Percentiles rank a stretch among this genome's conserved stretches.
These are phyloP conservation scores for Ceratocystis variospora DNA, from an alignment of 2,329 filamentous ascomycete genomes.

Conservation along the genomic window DNA sequence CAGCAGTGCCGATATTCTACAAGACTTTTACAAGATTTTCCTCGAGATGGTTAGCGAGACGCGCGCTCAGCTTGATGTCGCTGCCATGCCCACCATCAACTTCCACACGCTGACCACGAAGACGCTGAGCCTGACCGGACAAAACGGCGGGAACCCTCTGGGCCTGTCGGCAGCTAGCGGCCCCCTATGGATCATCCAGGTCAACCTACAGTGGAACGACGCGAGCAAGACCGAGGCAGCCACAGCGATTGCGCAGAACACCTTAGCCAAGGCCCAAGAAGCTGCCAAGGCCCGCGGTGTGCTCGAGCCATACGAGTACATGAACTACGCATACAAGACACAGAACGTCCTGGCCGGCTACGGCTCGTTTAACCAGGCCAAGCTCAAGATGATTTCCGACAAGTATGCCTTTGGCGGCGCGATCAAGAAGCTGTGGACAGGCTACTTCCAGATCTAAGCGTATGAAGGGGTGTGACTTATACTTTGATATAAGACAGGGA, in stretches of 20 bases:
- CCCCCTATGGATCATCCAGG: constrained; percentile 21
- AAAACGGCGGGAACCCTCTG: constrained; percentile 29
- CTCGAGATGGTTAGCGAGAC: constrained; percentile 26
- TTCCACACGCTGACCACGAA: constrained; percentile 32
- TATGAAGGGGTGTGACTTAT: background rate
- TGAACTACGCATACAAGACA: constrained; percentile 31
- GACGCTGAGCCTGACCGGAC: constrained; percentile 26
- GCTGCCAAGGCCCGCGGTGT: constrained; percentile 9
- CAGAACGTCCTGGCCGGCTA: constrained; percentile 31
- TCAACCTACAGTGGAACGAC: constrained; percentile 22
- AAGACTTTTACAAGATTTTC: constrained; percentile 23
- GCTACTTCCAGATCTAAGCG: constrained; percentile 24
- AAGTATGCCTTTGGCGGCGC: constrained; percentile 27
- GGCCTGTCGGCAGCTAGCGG: constrained; percentile 25
- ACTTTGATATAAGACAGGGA: too few relatives aligned
- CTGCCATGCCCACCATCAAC: constrained; percentile 22
- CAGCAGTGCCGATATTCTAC: constrained; percentile 24
- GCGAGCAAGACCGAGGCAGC: constrained; percentile 20
- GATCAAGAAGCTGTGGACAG: constrained; percentile 25
- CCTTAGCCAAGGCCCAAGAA: constrained; percentile 20
- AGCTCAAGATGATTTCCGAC: constrained; percentile 23
- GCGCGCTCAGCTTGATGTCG: constrained; percentile 8
- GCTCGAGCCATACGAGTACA: constrained; percentile 25
- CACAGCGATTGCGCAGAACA: constrained; percentile 18
- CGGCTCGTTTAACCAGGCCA: constrained; percentile 27